phyloP scores from a whole-genome alignment of 2,329 filamentous ascomycete species.

The Sphaerulina populicola region DNA sequence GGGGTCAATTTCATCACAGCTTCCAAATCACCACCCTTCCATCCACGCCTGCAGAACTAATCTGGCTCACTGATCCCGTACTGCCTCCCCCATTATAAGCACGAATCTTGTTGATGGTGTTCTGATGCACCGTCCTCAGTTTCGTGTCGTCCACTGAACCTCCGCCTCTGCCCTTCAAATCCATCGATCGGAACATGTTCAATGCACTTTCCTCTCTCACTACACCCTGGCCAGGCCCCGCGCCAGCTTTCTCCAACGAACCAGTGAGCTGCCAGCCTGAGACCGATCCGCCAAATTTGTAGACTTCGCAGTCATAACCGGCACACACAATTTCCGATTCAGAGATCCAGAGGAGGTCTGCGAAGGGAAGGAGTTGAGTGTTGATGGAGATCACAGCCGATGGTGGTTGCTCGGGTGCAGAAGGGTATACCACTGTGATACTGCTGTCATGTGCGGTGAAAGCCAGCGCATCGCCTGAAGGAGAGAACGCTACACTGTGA shows the following conservation, averaged over 20 bases:
- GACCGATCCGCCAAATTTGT: slow-evolving; percentile 72
- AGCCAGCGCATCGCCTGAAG: slow-evolving; percentile 82
- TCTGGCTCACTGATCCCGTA: slow-evolving; percentile 51
- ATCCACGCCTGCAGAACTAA: slow-evolving; percentile 57
- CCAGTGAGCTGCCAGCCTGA: slow-evolving; percentile 77
- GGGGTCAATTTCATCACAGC: slow-evolving; percentile 28
- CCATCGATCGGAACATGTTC: slow-evolving; percentile 99
- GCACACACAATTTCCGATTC: slow-evolving; percentile 93
- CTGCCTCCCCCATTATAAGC: slow-evolving; percentile 58
- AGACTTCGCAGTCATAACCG: slow-evolving; percentile 81
- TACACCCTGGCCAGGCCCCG: slow-evolving; percentile 19
- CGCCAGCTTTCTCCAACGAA: slow-evolving; percentile 60
- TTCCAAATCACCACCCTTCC: slow-evolving; percentile 43
- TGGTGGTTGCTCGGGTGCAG: slow-evolving; percentile 80
- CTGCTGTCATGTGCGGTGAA: slow-evolving; percentile 95
- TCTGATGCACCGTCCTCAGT: slow-evolving; percentile 91
- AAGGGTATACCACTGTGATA: slow-evolving; percentile 92
- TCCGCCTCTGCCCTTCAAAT: slow-evolving; percentile 76
- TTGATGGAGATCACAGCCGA: slow-evolving; percentile 81
- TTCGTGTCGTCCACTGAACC: slow-evolving; percentile 75
- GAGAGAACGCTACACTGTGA: slow-evolving; percentile 86
- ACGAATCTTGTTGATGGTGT: slow-evolving; percentile 81
- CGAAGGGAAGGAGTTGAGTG: slow-evolving; percentile 85
- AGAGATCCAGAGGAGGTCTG: slow-evolving; percentile 82
- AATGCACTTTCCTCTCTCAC: slow-evolving; percentile 82